Evolutionary conservation across 306 rosid species (phyloP), one percentile per base, ranked within the genome.

Genomic region (Malus fusca): DNA sequence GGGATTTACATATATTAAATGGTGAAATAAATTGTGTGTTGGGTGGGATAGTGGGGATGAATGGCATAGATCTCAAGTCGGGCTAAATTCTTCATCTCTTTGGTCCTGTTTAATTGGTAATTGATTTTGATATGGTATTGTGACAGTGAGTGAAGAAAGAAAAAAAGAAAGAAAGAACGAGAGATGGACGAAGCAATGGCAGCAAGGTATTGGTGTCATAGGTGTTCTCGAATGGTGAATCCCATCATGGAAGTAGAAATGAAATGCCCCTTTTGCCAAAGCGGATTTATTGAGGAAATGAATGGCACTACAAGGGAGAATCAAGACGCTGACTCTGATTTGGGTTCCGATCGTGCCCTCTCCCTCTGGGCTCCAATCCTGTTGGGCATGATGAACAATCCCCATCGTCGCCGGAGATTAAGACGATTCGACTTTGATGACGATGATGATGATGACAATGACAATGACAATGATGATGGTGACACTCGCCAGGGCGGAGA

Each of bases 331-430:
- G 87, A 87, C 37, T 59, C 88, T 8, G 88, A 88, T 60, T 79
- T 84, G 19, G 89, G 88, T 35, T 64, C 90, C 15, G 89, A 85
- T 35, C 82, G 86, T 43, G 87, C 96, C 63, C 88, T 88, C 64
- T 88, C 93, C 43, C 89, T 87, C 15, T 90, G 95, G 93, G 97
- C 96, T 1, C 97, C 96, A 3, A 88, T 92, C 74, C 82, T 92
- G 81, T 84, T 87, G 14, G 97, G 93, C 59, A 90, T 90, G 96
- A 88, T 92, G 96, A 86, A 78, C 26, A 83, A 80, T 84, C 87
- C 89, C 64, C 88, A 79, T 15, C 85, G 87, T 33, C 92, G 81
- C 13, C 73, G 86, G 22, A 82, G 90, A 67, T 56, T 78, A 30
- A 83, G 92, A 26, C 90, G 76, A 14, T 53, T 60, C 8, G 92